A percentile compares a stretch with the other conserved stretches of the same genome.
phyloP scores from a whole-genome alignment of 75 land plant genomes.

The Selaginella moellendorffii region DNA sequence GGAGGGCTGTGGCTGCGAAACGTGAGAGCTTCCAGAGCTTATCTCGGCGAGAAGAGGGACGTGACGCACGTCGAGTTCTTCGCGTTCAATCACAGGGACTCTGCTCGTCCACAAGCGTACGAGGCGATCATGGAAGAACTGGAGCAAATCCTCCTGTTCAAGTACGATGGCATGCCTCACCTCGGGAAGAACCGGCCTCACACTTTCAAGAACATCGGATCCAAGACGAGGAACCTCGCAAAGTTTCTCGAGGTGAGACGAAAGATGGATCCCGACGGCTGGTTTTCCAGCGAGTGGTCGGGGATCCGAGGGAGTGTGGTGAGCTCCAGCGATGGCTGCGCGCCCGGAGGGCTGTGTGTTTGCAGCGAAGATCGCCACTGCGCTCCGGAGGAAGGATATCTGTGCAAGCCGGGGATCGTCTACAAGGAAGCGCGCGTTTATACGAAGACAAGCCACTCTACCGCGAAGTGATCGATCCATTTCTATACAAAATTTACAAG shows the following conservation, averaged over 20 bases:
- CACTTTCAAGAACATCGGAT: constrained; percentile 27
- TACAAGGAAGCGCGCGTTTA: constrained; percentile 18
- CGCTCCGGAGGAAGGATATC: constrained; percentile 10
- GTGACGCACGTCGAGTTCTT: constrained; percentile 47
- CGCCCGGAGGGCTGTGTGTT: constrained; percentile 19
- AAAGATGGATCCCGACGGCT: constrained; percentile 31
- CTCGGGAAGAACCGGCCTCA: constrained; percentile 59
- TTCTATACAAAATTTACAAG: too few relatives aligned
- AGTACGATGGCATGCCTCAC: constrained; percentile 45
- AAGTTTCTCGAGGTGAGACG: constrained; percentile 32
- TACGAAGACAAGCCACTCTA: too few relatives aligned
- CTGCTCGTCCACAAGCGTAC: constrained; percentile 34
- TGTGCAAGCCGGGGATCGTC: constrained; percentile 14
- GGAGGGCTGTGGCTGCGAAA: constrained; percentile 24
- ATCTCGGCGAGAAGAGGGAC: constrained; percentile 46
- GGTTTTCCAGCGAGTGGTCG: constrained; percentile 46
- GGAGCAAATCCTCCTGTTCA: constrained; percentile 60
- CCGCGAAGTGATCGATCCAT: too few relatives aligned
- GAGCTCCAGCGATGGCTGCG: constrained; percentile 18
- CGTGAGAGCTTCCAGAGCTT: constrained; percentile 13
- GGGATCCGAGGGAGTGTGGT: too few relatives aligned
- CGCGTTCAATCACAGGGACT: constrained; percentile 36
- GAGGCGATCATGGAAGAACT: constrained; percentile 58
- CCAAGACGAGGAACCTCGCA: constrained; percentile 27
- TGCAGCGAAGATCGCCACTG: constrained; percentile 10